phyloP scores from a whole-genome alignment of 768 basidiomycete genomes.

The Lactarius tabidus region DNA sequence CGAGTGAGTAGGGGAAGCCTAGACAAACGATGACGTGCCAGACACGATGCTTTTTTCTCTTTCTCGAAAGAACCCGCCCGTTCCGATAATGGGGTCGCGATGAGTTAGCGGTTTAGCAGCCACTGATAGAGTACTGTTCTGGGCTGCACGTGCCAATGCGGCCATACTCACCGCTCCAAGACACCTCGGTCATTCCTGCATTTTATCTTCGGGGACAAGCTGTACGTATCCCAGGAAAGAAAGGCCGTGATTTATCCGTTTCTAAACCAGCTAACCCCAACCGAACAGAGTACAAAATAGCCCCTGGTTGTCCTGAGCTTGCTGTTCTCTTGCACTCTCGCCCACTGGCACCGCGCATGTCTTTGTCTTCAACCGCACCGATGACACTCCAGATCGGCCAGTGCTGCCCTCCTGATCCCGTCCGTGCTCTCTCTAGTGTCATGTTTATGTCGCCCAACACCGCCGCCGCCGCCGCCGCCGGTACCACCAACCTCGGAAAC shows the following conservation, averaged over 20 bases:
- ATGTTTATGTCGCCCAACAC: background rate
- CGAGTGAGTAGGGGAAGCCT: background rate
- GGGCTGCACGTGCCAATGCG: background rate
- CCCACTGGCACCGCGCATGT: background rate
- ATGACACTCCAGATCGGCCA: background rate
- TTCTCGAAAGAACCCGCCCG: slow-evolving; percentile 8
- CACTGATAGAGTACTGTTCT: background rate
- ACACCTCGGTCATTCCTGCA: background rate
- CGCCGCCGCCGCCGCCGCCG: background rate
- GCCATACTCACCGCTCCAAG: background rate
- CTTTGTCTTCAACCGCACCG: background rate
- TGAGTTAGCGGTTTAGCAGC: background rate
- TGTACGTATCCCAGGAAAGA: slow-evolving; percentile 13
- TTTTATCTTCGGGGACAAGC: background rate
- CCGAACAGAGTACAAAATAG: slow-evolving; percentile 6
- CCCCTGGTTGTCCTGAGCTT: slow-evolving; percentile 12
- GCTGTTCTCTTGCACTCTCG: background rate
- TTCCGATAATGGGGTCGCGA: background rate
- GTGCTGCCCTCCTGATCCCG: background rate
- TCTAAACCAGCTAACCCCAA: slow-evolving; percentile 1
- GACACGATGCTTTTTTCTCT: slow-evolving; percentile 6
- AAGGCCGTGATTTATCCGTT: slow-evolving; percentile 22
- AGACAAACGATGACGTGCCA: slow-evolving; percentile 14
- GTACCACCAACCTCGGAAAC: background rate
- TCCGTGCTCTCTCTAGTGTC: background rate